A percentile compares a stretch with the other conserved stretches of the same genome.
Evolutionary conservation across 1,139 yeast genomes (phyloP).

Genomic region (Lodderomyces margitis): DNA sequence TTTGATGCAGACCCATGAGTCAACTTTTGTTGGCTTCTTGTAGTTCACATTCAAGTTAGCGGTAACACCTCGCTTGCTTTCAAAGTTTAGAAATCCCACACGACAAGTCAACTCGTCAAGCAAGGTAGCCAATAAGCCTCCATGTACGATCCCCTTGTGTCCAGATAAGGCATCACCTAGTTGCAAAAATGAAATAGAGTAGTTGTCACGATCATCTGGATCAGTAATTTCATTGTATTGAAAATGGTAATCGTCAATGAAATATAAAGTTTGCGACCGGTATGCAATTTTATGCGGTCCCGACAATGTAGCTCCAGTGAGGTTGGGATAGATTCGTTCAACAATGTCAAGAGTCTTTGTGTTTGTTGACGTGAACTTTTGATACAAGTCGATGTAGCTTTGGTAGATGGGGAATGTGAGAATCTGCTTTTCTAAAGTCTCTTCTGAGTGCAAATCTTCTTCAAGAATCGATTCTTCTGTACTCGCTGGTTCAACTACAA

Average conservation of each 20-base stretch:
- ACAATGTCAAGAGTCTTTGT: conserved; percentile 9
- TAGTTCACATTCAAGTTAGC: conserved; percentile 47
- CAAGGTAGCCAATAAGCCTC: conserved; percentile 54
- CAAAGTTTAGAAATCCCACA: conserved; percentile 48
- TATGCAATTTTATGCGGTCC: conserved; percentile 38
- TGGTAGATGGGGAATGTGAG: conserved; percentile 5
- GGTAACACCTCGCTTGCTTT: conserved; percentile 43
- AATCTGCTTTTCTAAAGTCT: conserved; percentile 7
- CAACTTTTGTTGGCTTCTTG: conserved; percentile 36
- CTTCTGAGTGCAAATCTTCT: background rate
- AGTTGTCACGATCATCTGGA: conserved; percentile 18
- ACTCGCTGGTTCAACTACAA: background rate
- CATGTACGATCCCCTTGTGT: conserved; percentile 53
- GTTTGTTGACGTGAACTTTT: conserved; percentile 9
- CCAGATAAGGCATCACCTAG: conserved; percentile 49
- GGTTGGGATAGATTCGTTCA: conserved; percentile 24
- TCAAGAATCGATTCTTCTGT: background rate
- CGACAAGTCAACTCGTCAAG: conserved; percentile 55
- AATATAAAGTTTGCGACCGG: conserved; percentile 36
- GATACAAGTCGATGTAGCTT: conserved; percentile 5
- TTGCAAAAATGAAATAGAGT: conserved; percentile 39
- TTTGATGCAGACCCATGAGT: conserved; percentile 34
- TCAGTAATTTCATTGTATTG: conserved; percentile 8
- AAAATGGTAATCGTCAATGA: conserved; percentile 32
- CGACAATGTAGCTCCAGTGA: conserved; percentile 36